Evolutionary conservation across 2,329 filamentous ascomycete genomes (phyloP), one percentile per base, ranked within the genome.

Genomic region (Phaeophleospora eucalypticola): DNA sequence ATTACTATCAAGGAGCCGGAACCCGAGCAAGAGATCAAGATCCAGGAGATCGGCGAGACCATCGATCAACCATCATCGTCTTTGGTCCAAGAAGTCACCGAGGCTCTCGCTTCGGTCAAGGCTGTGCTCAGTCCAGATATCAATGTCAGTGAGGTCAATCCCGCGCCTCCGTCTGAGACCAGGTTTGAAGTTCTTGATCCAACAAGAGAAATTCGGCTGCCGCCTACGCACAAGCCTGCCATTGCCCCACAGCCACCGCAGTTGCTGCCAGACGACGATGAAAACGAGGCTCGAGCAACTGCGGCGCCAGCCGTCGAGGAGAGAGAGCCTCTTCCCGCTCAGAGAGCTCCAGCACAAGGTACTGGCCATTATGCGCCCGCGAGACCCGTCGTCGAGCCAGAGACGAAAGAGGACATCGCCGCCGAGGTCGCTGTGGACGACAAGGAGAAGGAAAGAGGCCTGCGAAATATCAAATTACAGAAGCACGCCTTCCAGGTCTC

Each of bases 401-500:
- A 29, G 24, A 29, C 24, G 7, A 29, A 29, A 29, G 24, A 29
- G 24, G 12, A 6, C 12, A 12, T 29, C 24, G 24, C 12, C 12
- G 24, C 24, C 12, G 7, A 29, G 24, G 7, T 12, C 24, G 24
- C 12, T 29, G 24, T 29, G 7, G 24, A 29, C 12, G 24, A 29
- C 7, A 37, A 37, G n/a, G 35, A 37, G 35, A 12, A 16, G 7
- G 4, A 15, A 37, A 37, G 38, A 24, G 38, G 38, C n/a, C 38
- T 21, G 9, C 10, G 38, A 14, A 41, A 41, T 8, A 9, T 41
- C 38, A 41, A 41, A 19, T 16, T 21, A 9, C 38, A 41, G 17
- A 41, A 41, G 38, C 38, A 41, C 16, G 38, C 38, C 9, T 21
- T 41, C 9, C 38, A 41, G 38, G 21, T 17, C 21, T 41, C 38